phyloP scores from a whole-genome alignment of 2,329 filamentous ascomycete genomes.

The Phialophora expanda region DNA sequence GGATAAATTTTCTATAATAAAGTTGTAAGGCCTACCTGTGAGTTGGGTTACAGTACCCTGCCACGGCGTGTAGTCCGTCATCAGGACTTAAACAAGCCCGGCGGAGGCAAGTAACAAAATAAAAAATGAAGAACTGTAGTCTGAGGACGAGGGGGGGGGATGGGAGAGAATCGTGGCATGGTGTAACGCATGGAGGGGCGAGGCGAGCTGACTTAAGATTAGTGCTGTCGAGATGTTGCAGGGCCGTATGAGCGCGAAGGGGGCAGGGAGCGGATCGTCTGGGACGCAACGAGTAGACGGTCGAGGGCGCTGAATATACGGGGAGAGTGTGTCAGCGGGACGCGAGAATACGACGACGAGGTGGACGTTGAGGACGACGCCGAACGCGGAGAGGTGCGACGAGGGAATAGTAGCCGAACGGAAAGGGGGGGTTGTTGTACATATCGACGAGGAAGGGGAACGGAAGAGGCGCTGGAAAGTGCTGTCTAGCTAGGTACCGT shows the following conservation, averaged over 20 bases:
- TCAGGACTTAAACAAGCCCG: constrained; percentile 2
- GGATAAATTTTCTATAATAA: neutral
- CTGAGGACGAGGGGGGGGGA: neutral
- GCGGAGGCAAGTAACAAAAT: constrained; percentile 3
- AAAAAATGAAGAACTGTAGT: neutral
- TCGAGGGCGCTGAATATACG: constrained; percentile 1
- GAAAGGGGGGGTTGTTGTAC: constrained; percentile 18
- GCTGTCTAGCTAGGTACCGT: constrained; percentile 33
- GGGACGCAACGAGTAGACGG: constrained; percentile 8
- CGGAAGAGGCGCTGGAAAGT: constrained; percentile 21
- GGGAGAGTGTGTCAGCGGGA: constrained; percentile 10
- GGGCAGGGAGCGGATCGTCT: neutral
- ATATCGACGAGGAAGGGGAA: constrained; percentile 25
- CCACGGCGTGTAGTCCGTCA: constrained; percentile 1
- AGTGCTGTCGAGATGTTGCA: neutral
- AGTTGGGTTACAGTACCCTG: neutral
- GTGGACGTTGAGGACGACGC: constrained; percentile 21
- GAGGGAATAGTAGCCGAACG: constrained; percentile 19
- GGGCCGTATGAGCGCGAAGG: constrained; percentile 1
- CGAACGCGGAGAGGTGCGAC: constrained; percentile 15
- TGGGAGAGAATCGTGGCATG: neutral
- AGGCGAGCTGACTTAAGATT: constrained; percentile 1
- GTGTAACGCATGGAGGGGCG: neutral
- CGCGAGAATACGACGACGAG: constrained; percentile 11
- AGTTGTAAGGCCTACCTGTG: constrained; percentile 3